A percentile compares a stretch with the other conserved stretches of the same genome.
Evolutionary conservation across 805 yeast genomes (phyloP).

Genomic region (Ogataea degrootiae): DNA sequence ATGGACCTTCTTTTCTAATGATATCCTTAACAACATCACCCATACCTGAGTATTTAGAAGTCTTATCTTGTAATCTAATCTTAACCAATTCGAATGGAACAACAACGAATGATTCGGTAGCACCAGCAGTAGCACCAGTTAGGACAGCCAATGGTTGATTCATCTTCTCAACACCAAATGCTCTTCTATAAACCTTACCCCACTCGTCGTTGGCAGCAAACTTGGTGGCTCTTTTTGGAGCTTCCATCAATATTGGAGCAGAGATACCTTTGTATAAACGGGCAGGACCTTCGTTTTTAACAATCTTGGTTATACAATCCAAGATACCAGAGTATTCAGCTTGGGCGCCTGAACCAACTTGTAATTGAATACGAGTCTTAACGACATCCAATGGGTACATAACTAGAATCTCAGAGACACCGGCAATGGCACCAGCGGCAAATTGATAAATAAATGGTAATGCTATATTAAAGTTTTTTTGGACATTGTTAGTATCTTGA

Average conservation of each 20-base stretch:
- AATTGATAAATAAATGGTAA: conserved; percentile 92
- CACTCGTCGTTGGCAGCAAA: conserved; percentile 98
- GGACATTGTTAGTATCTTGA: background rate
- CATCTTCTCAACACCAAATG: conserved; percentile 64
- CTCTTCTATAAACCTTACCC: conserved; percentile 73
- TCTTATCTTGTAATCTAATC: conserved; percentile 87
- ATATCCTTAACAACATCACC: conserved; percentile 74
- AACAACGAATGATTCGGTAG: conserved; percentile 92
- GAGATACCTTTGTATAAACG: conserved; percentile 89
- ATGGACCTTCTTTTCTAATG: conserved; percentile 66
- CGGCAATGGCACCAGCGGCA: conserved; percentile 89
- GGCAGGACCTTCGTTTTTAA: conserved; percentile 78
- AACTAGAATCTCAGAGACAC: conserved; percentile 89
- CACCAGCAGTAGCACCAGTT: conserved; percentile 98
- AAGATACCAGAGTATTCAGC: conserved; percentile 78
- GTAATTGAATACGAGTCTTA: conserved; percentile 92
- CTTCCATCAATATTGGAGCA: conserved; percentile 98
- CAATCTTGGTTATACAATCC: conserved; percentile 78
- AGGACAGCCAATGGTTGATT: conserved; percentile 81
- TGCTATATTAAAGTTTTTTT: conserved; percentile 30
- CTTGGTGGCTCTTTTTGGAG: conserved; percentile 98
- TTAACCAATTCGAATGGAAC: conserved; percentile 97
- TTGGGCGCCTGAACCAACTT: conserved; percentile 47
- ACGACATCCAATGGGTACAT: conserved; percentile 98
- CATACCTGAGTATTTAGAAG: conserved; percentile 78